A percentile compares a stretch with the other conserved stretches of the same genome.
Evolutionary conservation across 768 basidiomycete species (phyloP).

Genomic region (Termitomyces sp.): DNA sequence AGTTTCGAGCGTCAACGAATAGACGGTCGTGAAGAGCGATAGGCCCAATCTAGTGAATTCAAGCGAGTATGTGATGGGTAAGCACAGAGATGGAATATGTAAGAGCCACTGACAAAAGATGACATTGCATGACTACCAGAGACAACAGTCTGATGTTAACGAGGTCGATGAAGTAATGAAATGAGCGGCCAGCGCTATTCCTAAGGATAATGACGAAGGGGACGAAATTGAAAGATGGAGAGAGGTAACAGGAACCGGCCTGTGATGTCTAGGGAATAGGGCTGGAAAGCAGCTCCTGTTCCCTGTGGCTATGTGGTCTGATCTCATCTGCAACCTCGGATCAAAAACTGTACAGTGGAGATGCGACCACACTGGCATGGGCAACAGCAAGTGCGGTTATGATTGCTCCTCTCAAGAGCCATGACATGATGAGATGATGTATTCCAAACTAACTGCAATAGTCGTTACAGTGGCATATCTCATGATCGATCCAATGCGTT

Average conservation of each 20-base stretch:
- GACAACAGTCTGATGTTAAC: slow-evolving; percentile 3
- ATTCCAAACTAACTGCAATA: too few relatives aligned
- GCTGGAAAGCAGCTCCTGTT: background rate
- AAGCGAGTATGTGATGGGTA: background rate
- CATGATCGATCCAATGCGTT: background rate
- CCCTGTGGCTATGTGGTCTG: background rate
- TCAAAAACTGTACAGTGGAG: too few relatives aligned
- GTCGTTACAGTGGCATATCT: background rate
- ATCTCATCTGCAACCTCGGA: background rate
- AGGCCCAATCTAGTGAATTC: background rate
- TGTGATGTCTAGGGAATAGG: background rate
- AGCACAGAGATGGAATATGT: background rate
- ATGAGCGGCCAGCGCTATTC: slow-evolving; percentile 14
- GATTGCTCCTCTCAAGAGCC: too few relatives aligned
- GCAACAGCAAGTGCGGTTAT: background rate
- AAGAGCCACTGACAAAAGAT: slow-evolving; percentile 6
- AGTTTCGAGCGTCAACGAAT: background rate
- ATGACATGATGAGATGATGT: too few relatives aligned
- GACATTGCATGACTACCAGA: slow-evolving; percentile 11
- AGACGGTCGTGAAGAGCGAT: background rate
- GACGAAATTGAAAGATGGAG: background rate
- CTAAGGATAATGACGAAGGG: background rate
- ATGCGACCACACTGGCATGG: too few relatives aligned
- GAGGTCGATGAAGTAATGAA: background rate
- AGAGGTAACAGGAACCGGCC: slow-evolving; percentile 4